Evolutionary conservation across 495 filamentous ascomycete genomes (phyloP).

Genomic region (Xylaria grammica): DNA sequence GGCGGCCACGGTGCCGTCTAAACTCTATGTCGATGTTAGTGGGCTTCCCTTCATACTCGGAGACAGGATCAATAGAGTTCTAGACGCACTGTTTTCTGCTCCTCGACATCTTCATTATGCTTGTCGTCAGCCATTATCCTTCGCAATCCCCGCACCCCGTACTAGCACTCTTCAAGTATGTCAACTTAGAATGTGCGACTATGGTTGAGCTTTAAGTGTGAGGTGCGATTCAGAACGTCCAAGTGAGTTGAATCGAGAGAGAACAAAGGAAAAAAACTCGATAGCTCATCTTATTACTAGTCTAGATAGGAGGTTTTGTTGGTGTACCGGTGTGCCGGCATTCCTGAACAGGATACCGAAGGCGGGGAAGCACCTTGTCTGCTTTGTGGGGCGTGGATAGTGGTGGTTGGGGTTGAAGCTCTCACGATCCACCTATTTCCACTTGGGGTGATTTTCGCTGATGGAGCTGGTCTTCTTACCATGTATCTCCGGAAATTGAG

Average conservation of each 20-base stretch:
- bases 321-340: neutral
- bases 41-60: neutral
- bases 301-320: neutral
- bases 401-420: conserved; percentile 18
- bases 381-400: neutral
- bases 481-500: conserved; percentile 10
- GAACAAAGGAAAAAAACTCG: neutral
- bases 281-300: neutral
- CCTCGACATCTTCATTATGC: conserved; percentile 8
- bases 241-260: neutral
- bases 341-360: conserved; percentile 2
- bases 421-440: conserved; percentile 19
- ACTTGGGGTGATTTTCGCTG: neutral
- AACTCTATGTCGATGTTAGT: conserved; percentile 10
- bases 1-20: neutral
- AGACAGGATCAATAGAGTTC: neutral
- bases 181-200: neutral
- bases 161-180: neutral
- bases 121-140: conserved; percentile 16
- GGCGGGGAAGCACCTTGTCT: conserved; percentile 3
- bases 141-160: neutral
- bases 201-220: neutral
- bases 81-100: conserved; percentile 1
- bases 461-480: neutral
- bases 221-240: neutral